Evolutionary conservation across 2,329 filamentous ascomycete genomes (phyloP).

Genomic region (Colletotrichum musae): DNA sequence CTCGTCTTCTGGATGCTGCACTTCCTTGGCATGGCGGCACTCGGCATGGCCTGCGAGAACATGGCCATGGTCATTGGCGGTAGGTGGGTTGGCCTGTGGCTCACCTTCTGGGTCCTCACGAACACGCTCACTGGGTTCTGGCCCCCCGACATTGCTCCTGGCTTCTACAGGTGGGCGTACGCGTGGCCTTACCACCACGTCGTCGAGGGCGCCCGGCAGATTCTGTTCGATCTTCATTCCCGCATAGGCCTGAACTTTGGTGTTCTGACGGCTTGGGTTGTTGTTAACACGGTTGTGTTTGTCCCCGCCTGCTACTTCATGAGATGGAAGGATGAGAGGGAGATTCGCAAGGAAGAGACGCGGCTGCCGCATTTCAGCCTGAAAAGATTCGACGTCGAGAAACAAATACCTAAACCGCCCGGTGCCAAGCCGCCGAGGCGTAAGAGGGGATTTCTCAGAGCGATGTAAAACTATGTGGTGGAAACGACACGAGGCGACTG

Average conservation of each 20-base stretch:
- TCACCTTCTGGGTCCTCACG: conserved; percentile 29
- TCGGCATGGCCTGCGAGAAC: conserved; percentile 33
- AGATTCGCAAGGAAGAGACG: conserved; percentile 16
- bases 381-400: conserved; percentile 17
- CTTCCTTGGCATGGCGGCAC: conserved; percentile 30
- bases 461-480: conserved; percentile 2
- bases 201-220: conserved; percentile 27
- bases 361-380: conserved; percentile 19
- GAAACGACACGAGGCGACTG: too few species aligned
- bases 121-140: conserved; percentile 30
- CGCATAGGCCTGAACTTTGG: conserved; percentile 32
- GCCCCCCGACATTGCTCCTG: conserved; percentile 28
- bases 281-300: conserved; percentile 16
- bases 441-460: conserved; percentile 25
- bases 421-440: conserved; percentile 18
- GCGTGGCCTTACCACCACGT: conserved; percentile 35
- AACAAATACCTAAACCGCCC: conserved; percentile 25
- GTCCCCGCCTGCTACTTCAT: conserved; percentile 25
- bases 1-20: conserved; percentile 32
- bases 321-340: conserved; percentile 32
- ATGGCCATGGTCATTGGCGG: conserved; percentile 31
- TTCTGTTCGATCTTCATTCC: conserved; percentile 29
- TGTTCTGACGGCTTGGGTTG: conserved; percentile 19
- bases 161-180: conserved; percentile 32
- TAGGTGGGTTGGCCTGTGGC: conserved; percentile 31